Evolutionary conservation across 2,329 filamentous ascomycete species (phyloP).

Genomic region (Penicillium digitatum): DNA sequence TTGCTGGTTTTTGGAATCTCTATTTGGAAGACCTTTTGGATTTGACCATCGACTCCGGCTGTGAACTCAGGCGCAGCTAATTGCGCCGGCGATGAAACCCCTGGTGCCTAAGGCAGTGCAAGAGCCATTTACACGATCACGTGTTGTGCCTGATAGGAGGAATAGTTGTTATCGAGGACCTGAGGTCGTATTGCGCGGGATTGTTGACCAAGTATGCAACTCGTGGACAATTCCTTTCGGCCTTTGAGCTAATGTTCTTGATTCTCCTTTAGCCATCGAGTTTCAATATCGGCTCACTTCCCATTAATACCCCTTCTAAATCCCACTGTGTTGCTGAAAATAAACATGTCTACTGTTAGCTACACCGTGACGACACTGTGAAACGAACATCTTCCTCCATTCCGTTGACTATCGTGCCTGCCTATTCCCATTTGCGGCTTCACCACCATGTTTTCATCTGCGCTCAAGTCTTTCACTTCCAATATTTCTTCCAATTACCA

Average conservation of each 20-base stretch:
- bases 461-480: constrained; percentile 87
- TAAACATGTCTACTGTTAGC: constrained; percentile 2
- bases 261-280: background rate
- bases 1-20: background rate
- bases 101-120: background rate
- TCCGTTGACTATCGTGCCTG: background rate
- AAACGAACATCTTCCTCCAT: constrained; percentile 10
- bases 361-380: constrained; percentile 10
- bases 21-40: too few relatives aligned
- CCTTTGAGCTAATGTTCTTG: background rate
- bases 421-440: background rate
- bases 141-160: background rate
- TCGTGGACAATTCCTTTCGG: background rate
- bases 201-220: background rate
- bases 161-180: background rate
- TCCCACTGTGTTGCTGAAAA: background rate
- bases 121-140: background rate
- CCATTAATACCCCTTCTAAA: background rate
- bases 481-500: constrained; percentile 93
- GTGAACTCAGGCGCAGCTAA: background rate
- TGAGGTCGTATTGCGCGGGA: background rate
- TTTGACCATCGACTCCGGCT: background rate
- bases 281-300: background rate
- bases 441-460: constrained; percentile 81
- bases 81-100: background rate